Percentiles rank a stretch among this genome's conserved stretches.
These are phyloP conservation scores for Tylopilus sp. DNA, from an alignment of 768 basidiomycete species.

Conservation along the genomic window DNA sequence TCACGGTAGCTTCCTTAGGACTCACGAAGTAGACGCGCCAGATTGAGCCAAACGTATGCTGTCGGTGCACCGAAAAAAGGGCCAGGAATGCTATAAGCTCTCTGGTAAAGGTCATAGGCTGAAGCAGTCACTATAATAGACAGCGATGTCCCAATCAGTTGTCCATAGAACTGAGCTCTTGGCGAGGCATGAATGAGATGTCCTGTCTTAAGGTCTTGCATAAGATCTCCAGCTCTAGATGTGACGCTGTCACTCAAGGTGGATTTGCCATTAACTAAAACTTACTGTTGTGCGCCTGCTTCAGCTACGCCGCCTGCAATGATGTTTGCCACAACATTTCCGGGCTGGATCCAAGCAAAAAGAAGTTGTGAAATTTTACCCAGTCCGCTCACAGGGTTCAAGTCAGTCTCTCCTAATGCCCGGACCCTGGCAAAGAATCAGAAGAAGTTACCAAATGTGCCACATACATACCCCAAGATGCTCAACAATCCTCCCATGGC, in stretches of 20 bases:
- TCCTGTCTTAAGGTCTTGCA: conserved; percentile 98
- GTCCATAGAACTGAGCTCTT: conserved; percentile 90
- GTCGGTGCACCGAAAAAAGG: conserved; percentile 96
- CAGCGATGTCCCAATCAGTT: conserved; percentile 85
- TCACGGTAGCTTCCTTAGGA: conserved; percentile 1
- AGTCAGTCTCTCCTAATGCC: conserved; percentile 92
- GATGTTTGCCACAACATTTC: conserved; percentile 96
- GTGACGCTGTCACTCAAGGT: conserved; percentile 2
- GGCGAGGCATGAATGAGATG: conserved; percentile 91
- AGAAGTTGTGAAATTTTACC: conserved; percentile 94
- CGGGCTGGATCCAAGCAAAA: conserved; percentile 92
- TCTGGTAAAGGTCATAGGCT: conserved; percentile 83
- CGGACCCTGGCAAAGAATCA: conserved; percentile 58
- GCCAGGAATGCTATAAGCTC: conserved; percentile 85
- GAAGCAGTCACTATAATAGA: conserved; percentile 88
- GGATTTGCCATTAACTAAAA: not conserved
- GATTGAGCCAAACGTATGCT: conserved; percentile 87
- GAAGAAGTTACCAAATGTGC: not conserved
- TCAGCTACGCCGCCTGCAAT: conserved; percentile 97
- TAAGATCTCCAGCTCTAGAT: conserved; percentile 86
- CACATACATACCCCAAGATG: conserved; percentile 73
- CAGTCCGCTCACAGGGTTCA: conserved; percentile 88
- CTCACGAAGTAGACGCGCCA: conserved; percentile 74
- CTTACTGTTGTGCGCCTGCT: conserved; percentile 89
- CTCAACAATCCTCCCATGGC: conserved; percentile 79